A percentile compares a stretch with the other conserved stretches of the same genome.
Conservation (phyloP, 2,329 filamentous ascomycete genomes). For the Cladophialophora psammophila region DNA sequence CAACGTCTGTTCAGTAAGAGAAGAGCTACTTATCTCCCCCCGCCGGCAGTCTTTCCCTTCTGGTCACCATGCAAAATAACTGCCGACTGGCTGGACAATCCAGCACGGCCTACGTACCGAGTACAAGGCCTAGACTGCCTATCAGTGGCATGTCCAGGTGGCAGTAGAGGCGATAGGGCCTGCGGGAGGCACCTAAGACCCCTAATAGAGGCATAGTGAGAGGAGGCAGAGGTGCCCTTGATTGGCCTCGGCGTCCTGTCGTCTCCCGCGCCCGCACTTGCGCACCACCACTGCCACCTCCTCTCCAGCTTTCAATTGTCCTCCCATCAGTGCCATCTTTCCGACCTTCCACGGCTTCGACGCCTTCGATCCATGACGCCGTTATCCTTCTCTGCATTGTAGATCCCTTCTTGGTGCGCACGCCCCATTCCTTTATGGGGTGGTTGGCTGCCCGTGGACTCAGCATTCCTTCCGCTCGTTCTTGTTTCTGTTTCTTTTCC, state of each 20-base stretch:
- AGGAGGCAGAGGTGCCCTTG: neutral
- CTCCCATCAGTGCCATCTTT: neutral
- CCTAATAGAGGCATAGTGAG: neutral
- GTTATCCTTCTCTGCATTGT: conserved; percentile 23
- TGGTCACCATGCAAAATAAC: neutral
- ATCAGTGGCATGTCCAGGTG: neutral
- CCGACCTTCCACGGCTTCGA: conserved; percentile 7
- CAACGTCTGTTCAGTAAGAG: too few species aligned
- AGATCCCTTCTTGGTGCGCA: conserved; percentile 17
- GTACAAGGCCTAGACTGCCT: neutral
- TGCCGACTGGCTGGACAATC: neutral
- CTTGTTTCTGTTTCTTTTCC: neutral
- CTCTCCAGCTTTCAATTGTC: conserved; percentile 9
- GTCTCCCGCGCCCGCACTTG: conserved; percentile 15
- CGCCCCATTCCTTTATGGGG: neutral
- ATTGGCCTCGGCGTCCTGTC: conserved; percentile 2
- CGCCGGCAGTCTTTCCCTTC: neutral
- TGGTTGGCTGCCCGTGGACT: neutral
- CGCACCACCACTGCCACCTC: neutral
- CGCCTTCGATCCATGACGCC: conserved; percentile 16
- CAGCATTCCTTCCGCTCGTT: conserved; percentile 1
- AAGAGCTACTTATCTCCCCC: neutral
- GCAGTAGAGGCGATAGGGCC: neutral
- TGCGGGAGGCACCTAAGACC: conserved; percentile 1
- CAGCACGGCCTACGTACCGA: too few species aligned